Percentiles rank a stretch among this genome's conserved stretches.
phyloP scores from a whole-genome alignment of 2,329 filamentous ascomycete genomes.

The Stachybotrys chartarum region DNA sequence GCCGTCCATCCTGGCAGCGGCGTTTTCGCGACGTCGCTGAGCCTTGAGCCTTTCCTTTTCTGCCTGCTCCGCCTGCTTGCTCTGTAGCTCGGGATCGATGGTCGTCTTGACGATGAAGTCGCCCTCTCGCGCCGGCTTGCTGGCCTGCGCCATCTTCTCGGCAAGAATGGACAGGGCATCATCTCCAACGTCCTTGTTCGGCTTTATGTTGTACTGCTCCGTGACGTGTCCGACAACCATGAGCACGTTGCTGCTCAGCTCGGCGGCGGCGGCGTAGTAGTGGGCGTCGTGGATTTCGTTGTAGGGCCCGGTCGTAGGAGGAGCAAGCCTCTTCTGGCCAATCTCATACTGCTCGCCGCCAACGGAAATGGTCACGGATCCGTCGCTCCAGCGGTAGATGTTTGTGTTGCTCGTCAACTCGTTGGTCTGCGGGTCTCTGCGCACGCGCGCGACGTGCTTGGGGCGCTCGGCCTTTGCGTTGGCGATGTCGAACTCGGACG shows the following conservation, averaged over 20 bases:
- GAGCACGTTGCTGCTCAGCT: constrained; percentile 59
- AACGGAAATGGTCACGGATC: constrained; percentile 67
- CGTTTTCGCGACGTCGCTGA: constrained; percentile 60
- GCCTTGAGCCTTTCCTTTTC: constrained; percentile 67
- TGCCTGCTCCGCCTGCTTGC: constrained; percentile 64
- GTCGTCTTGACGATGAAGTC: constrained; percentile 64
- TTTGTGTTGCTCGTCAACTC: constrained; percentile 68
- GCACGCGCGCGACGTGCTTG: constrained; percentile 62
- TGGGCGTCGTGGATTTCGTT: constrained; percentile 63
- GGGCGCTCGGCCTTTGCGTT: constrained; percentile 49
- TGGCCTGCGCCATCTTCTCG: constrained; percentile 57
- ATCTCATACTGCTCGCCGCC: constrained; percentile 72
- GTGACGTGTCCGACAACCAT: constrained; percentile 71
- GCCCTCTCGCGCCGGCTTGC: constrained; percentile 46
- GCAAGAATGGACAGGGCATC: constrained; percentile 64
- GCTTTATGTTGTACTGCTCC: constrained; percentile 61
- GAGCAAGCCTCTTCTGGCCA: constrained; percentile 61
- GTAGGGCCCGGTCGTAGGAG: constrained; percentile 52
- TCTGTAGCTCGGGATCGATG: constrained; percentile 68
- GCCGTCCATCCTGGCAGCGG: constrained; percentile 56
- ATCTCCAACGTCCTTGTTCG: constrained; percentile 61
- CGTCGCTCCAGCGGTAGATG: constrained; percentile 72
- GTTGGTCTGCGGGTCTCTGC: constrained; percentile 57
- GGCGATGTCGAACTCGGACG: constrained; percentile 45
- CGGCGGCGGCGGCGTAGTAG: constrained; percentile 68